Conservation (phyloP, 352 stramenopile species). For the Phytophthora foliorum region DNA sequence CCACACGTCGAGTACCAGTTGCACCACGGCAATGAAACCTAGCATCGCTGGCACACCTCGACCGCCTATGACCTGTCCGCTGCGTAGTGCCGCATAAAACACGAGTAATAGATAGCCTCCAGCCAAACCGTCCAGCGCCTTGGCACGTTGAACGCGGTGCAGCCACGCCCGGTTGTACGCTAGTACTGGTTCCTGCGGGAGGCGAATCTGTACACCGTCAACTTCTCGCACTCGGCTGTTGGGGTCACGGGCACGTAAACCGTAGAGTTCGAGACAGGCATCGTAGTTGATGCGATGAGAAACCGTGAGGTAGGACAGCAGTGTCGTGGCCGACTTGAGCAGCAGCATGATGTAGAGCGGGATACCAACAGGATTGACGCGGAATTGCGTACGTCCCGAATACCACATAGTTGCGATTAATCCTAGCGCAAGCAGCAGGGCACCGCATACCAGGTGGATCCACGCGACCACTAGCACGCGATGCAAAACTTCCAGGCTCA, state of each 20-base stretch:
- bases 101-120: slow-evolving; percentile 79
- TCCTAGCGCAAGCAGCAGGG: slow-evolving; percentile 59
- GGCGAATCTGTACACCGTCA: slow-evolving; percentile 33
- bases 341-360: slow-evolving; percentile 74
- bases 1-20: slow-evolving; percentile 76
- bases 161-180: slow-evolving; percentile 77
- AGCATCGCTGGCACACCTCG: slow-evolving; percentile 54
- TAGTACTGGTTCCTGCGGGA: slow-evolving; percentile 65
- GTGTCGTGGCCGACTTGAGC: slow-evolving; percentile 62
- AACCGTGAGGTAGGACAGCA: slow-evolving; percentile 63
- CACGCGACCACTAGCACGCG: slow-evolving; percentile 74
- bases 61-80: slow-evolving; percentile 60
- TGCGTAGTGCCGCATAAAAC: slow-evolving; percentile 73
- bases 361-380: slow-evolving; percentile 50
- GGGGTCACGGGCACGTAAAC: slow-evolving; percentile 32
- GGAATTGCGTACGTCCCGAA: slow-evolving; percentile 62
- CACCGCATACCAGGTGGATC: slow-evolving; percentile 73
- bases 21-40: slow-evolving; percentile 47
- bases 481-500: slow-evolving; percentile 82
- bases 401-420: slow-evolving; percentile 58
- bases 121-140: slow-evolving; percentile 58
- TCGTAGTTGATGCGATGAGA: slow-evolving; percentile 74
- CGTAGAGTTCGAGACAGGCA: slow-evolving; percentile 63
- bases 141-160: slow-evolving; percentile 64
- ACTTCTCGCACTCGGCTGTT: slow-evolving; percentile 43